Conservation (phyloP, 805 yeast species). For the Metschnikowia bowlesiae region DNA sequence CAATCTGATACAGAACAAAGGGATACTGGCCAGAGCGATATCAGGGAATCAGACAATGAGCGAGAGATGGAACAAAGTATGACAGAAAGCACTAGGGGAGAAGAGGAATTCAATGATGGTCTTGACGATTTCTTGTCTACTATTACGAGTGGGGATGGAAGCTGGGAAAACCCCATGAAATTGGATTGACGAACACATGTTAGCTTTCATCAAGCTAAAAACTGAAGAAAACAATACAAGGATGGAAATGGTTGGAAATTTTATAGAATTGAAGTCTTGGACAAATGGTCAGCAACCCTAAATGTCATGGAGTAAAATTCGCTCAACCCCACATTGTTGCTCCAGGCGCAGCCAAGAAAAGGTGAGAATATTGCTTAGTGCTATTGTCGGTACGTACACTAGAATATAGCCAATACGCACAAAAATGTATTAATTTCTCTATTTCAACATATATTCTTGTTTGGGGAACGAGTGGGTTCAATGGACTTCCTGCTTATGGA, state of each 20-base stretch:
- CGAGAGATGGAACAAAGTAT: background rate
- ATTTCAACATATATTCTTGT: no score
- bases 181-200: constrained; percentile 22
- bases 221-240: no score
- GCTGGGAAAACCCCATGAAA: constrained; percentile 38
- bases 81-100: background rate
- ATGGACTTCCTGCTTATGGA: no score
- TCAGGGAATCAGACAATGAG: background rate
- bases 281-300: background rate
- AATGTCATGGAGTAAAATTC: background rate
- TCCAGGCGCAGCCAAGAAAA: background rate
- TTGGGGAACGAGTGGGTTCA: no score
- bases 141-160: constrained; percentile 27
- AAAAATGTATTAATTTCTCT: background rate
- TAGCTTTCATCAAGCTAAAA: no score
- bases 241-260: no score
- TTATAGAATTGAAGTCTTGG: background rate
- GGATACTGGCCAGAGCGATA: no score
- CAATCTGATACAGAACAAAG: background rate
- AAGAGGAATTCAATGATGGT: constrained; percentile 24
- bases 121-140: constrained; percentile 26
- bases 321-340: background rate
- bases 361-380: background rate
- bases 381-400: background rate
- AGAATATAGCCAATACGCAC: background rate